Evolutionary conservation across 1,284 basidiomycete species (phyloP).

Genomic region (Trichosporon ovoides): DNA sequence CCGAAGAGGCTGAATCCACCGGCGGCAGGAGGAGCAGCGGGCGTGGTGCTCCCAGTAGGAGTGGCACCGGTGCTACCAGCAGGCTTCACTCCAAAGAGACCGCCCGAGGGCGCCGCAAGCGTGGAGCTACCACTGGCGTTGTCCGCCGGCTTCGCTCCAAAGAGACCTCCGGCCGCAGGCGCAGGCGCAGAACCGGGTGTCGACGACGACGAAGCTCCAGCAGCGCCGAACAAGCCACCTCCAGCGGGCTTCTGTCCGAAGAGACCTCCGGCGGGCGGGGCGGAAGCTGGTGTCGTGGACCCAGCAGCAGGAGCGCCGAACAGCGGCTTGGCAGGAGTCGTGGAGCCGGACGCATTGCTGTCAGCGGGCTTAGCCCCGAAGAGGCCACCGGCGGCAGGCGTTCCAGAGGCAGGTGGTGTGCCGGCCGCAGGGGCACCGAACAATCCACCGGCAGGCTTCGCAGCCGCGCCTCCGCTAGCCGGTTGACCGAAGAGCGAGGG

Average conservation of each 20-base stretch:
- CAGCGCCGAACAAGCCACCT: constrained; percentile 34
- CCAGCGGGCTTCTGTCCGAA: constrained; percentile 26
- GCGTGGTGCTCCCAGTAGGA: constrained; percentile 1
- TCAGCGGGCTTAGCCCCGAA: constrained; percentile 21
- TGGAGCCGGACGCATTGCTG: constrained; percentile 19
- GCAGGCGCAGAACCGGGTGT: too few species aligned
- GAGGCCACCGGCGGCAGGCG: constrained; percentile 9
- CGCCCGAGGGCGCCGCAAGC: constrained; percentile 19
- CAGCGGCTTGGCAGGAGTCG: constrained; percentile 36
- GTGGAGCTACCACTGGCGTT: constrained; percentile 6
- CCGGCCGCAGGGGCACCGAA: constrained; percentile 17
- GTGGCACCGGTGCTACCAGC: constrained; percentile 1
- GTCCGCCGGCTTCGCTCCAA: constrained; percentile 23
- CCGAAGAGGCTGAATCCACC: constrained; percentile 33
- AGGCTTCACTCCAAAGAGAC: constrained; percentile 32
- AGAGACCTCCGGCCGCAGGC: constrained; percentile 25
- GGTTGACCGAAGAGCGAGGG: constrained; percentile 21
- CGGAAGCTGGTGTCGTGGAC: constrained; percentile 34
- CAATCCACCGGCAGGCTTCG: constrained; percentile 15
- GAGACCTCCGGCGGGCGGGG: constrained; percentile 28
- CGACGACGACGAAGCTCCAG: too few species aligned
- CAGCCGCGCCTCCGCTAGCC: constrained; percentile 6
- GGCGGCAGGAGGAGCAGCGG: constrained; percentile 18
- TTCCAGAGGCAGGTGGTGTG: constrained; percentile 12
- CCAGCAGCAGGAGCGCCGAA: constrained; percentile 35